Percentiles rank a stretch among this genome's conserved stretches.
Conservation (phyloP, 169 alveolate genomes). For the Toxoplasma gondii region DNA sequence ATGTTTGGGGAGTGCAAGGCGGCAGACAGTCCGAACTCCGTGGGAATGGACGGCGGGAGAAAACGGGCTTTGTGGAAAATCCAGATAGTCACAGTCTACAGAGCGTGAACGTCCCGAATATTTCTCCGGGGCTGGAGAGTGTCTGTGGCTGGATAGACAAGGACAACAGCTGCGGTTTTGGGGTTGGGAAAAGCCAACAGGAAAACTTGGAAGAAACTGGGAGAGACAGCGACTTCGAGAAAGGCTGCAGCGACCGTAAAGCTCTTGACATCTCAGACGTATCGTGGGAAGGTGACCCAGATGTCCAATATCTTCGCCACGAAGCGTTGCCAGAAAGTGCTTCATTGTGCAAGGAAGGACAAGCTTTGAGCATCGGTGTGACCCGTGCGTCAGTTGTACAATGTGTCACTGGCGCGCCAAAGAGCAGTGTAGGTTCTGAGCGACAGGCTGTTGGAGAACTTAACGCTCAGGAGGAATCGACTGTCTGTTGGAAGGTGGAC, state of each 20-base stretch:
- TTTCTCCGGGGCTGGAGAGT: neutral
- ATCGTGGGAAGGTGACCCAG: neutral
- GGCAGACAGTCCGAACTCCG: no score
- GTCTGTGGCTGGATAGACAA: neutral
- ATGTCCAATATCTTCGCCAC: neutral
- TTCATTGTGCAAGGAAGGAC: neutral
- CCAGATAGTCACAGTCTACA: no score
- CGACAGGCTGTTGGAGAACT: no score
- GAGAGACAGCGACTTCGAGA: neutral
- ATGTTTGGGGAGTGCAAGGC: no score
- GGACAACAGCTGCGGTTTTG: neutral
- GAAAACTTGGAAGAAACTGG: neutral
- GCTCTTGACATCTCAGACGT: neutral
- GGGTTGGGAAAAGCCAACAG: neutral
- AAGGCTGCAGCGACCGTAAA: neutral
- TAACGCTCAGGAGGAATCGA: neutral
- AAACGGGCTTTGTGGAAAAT: no score
- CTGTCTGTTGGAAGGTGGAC: neutral
- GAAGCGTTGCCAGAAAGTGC: neutral
- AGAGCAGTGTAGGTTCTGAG: no score
- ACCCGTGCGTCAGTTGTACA: no score
- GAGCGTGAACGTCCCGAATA: no score
- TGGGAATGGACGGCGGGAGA: no score
- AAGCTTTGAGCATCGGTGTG: neutral
- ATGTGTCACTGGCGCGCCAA: no score